These are phyloP conservation scores for Leishmania aethiopica DNA, from an alignment of 208 protist genomes.

Conservation along the genomic window DNA sequence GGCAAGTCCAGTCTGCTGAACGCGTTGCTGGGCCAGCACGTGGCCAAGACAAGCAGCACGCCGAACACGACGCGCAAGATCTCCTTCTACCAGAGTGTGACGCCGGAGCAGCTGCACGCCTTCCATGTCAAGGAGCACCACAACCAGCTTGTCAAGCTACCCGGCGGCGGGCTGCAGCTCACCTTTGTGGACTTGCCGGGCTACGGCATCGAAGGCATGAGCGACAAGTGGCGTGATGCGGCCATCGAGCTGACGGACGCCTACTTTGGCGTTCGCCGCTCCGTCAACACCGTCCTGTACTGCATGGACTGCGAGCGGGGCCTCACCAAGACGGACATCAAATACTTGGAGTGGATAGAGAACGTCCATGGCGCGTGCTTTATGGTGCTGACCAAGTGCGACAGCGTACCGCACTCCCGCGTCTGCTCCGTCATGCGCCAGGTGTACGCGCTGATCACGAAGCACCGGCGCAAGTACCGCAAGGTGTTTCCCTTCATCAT, in stretches of 20 bases:
- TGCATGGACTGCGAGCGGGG: constrained; percentile 89
- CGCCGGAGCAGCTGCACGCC: constrained; percentile 71
- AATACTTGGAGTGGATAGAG: constrained; percentile 89
- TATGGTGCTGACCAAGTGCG: constrained; percentile 91
- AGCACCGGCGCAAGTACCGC: constrained; percentile 82
- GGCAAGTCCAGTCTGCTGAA: constrained; percentile 92
- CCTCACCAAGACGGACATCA: constrained; percentile 86
- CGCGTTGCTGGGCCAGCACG: constrained; percentile 72
- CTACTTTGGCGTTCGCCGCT: constrained; percentile 91
- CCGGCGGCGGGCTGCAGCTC: constrained; percentile 82
- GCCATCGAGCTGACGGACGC: constrained; percentile 87
- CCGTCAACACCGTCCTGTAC: constrained; percentile 91
- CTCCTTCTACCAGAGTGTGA: constrained; percentile 90
- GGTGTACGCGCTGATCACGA: constrained; percentile 86
- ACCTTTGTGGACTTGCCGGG: constrained; percentile 93
- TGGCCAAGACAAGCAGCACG: constrained; percentile 87
- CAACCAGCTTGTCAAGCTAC: constrained; percentile 87
- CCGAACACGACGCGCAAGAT: constrained; percentile 87
- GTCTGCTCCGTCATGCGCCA: constrained; percentile 89
- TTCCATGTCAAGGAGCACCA: constrained; percentile 70
- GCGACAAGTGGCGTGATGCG: constrained; percentile 84
- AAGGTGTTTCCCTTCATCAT: constrained; percentile 90
- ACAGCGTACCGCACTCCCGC: constrained; percentile 86
- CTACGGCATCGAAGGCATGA: constrained; percentile 93
- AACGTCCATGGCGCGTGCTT: constrained; percentile 91